Percentiles rank a stretch among this genome's conserved stretches.
phyloP scores from a whole-genome alignment of 495 filamentous ascomycete genomes.

The Hypoxylon subgilvum region DNA sequence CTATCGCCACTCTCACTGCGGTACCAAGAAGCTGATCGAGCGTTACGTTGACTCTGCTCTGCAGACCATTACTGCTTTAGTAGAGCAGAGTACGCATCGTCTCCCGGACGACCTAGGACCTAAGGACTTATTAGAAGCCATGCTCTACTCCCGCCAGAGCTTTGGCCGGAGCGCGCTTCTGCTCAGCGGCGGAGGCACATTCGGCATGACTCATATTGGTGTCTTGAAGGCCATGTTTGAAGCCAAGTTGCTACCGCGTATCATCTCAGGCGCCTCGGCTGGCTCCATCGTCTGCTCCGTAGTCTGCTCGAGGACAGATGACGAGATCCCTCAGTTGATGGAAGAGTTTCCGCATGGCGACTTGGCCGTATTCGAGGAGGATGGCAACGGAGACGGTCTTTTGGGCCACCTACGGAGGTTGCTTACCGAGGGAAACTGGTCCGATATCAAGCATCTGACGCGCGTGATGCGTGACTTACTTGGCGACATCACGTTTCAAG shows the following conservation, averaged over 20 bases:
- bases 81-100: slow-evolving; percentile 65
- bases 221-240: slow-evolving; percentile 88
- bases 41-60: slow-evolving; percentile 80
- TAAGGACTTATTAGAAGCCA: slow-evolving; percentile 69
- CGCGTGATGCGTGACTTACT: slow-evolving; percentile 79
- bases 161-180: slow-evolving; percentile 88
- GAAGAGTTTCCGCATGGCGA: slow-evolving; percentile 79
- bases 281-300: slow-evolving; percentile 93
- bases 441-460: slow-evolving; percentile 80
- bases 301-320: slow-evolving; percentile 81
- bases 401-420: slow-evolving; percentile 74
- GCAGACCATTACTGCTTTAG: slow-evolving; percentile 70
- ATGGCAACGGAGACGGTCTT: slow-evolving; percentile 70
- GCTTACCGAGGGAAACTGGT: slow-evolving; percentile 78
- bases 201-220: slow-evolving; percentile 95
- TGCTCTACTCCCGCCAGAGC: slow-evolving; percentile 80
- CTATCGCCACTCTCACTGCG: slow-evolving; percentile 83
- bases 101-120: slow-evolving; percentile 60
- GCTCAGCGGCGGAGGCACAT: slow-evolving; percentile 88
- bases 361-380: slow-evolving; percentile 80
- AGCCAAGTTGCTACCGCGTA: slow-evolving; percentile 76
- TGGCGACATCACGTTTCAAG: slow-evolving; percentile 91
- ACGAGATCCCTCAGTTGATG: slow-evolving; percentile 77
- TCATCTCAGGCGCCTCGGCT: slow-evolving; percentile 92
- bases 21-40: slow-evolving; percentile 87